These are phyloP conservation scores for Kodamaea sagamina DNA, from an alignment of 805 yeast genomes.

Conservation along the genomic window DNA sequence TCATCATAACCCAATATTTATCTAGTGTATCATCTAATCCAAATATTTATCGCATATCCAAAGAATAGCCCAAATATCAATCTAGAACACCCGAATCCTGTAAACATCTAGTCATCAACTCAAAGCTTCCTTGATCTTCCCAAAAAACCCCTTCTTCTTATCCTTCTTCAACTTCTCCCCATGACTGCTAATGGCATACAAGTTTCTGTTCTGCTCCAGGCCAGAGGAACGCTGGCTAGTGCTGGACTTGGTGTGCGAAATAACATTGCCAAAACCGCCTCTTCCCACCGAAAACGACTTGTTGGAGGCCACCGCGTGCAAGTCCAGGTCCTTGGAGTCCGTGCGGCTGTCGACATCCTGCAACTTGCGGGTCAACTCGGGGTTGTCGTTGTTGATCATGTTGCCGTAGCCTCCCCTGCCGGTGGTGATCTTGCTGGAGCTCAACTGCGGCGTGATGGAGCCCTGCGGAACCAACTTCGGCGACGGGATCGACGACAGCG, in stretches of 20 bases:
- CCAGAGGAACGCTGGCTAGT: constrained; percentile 21
- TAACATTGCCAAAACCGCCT: constrained; percentile 67
- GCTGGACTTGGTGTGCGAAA: constrained; percentile 34
- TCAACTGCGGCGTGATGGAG: constrained; percentile 59
- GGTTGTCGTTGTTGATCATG: constrained; percentile 64
- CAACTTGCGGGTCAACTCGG: constrained; percentile 57
- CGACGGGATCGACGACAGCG: constrained; percentile 42
- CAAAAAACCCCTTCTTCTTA: constrained; percentile 36
- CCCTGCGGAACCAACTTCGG: constrained; percentile 62
- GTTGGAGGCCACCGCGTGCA: constrained; percentile 47
- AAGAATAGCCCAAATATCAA: too few species aligned
- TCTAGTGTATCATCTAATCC: too few species aligned
- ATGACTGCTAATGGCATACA: constrained; percentile 39
- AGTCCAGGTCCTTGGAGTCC: constrained; percentile 27
- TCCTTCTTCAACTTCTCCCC: constrained; percentile 29
- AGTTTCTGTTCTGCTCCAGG: constrained; percentile 17
- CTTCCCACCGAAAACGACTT: constrained; percentile 56
- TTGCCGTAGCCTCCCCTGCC: constrained; percentile 83
- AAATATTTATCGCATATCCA: too few species aligned
- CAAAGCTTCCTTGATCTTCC: constrained; percentile 49
- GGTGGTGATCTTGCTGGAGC: constrained; percentile 60
- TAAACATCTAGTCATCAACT: too few species aligned
- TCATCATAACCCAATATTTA: too few species aligned
- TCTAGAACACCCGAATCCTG: too few species aligned
- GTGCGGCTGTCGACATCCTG: constrained; percentile 60